These are phyloP conservation scores for Hebeloma cylindrosporum DNA, from an alignment of 768 basidiomycete genomes.

Conservation along the genomic window DNA sequence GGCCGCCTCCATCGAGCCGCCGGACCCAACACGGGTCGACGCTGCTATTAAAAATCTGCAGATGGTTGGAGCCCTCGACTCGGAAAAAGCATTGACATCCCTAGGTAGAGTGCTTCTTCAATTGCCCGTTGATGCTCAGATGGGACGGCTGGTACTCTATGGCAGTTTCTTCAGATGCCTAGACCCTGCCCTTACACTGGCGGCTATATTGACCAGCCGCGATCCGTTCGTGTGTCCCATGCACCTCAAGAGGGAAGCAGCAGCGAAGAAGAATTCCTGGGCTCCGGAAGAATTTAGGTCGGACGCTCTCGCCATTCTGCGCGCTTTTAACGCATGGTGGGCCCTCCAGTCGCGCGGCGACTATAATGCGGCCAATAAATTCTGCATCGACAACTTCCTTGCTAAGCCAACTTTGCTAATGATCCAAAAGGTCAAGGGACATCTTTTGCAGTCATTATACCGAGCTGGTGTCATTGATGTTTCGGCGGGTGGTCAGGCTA, in stretches of 20 bases:
- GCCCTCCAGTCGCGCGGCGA: slow-evolving; percentile 64
- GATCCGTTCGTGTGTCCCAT: slow-evolving; percentile 89
- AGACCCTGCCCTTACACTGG: slow-evolving; percentile 82
- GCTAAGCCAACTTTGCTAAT: slow-evolving; percentile 80
- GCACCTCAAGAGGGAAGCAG: slow-evolving; percentile 69
- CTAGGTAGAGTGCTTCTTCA: slow-evolving; percentile 87
- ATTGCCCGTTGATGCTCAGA: slow-evolving; percentile 85
- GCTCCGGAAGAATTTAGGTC: slow-evolving; percentile 77
- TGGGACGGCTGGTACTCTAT: slow-evolving; percentile 86
- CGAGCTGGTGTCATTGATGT: slow-evolving; percentile 81
- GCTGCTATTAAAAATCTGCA: slow-evolving; percentile 79
- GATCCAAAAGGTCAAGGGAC: slow-evolving; percentile 78
- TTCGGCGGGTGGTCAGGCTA: slow-evolving; percentile 62
- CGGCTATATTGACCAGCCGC: slow-evolving; percentile 87
- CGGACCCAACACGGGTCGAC: slow-evolving; percentile 68
- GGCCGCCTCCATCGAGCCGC: slow-evolving; percentile 83
- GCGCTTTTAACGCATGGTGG: slow-evolving; percentile 85
- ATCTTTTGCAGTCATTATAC: slow-evolving; percentile 75
- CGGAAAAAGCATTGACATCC: slow-evolving; percentile 73
- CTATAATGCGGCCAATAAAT: slow-evolving; percentile 65
- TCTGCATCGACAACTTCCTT: slow-evolving; percentile 85
- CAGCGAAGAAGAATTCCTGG: slow-evolving; percentile 76
- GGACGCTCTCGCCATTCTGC: slow-evolving; percentile 76
- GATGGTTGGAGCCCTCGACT: slow-evolving; percentile 86
- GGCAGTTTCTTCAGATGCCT: slow-evolving; percentile 93